Evolutionary conservation across 371 early-diverging fungal genomes (phyloP), one percentile per base, ranked within the genome.

Genomic region (Caulochytrium protostelioides): DNA sequence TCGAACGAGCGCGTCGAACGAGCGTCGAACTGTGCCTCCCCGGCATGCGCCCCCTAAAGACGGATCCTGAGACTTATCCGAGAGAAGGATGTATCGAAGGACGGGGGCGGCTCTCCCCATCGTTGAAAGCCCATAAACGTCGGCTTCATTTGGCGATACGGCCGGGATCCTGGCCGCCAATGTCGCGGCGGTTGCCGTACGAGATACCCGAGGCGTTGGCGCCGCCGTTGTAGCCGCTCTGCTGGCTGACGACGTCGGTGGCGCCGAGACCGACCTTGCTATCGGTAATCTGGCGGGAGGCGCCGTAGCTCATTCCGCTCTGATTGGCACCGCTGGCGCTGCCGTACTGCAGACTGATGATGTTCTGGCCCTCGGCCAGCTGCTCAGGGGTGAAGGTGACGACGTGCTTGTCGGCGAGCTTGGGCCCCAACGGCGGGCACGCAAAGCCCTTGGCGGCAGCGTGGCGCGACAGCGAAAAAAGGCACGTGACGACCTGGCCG

Each of bases 141-240:
- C n/a, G n/a, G n/a, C n/a, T n/a, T n/a, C n/a, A n/a, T n/a, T n/a
- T n/a, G n/a, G n/a, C n/a, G n/a, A n/a, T n/a, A n/a, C n/a, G n/a
- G n/a, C n/a, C n/a, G n/a, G n/a, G n/a, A n/a, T n/a, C n/a, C n/a
- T n/a, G n/a, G n/a, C 58, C 64, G 22, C 50, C 57, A 34, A 64
- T 61, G 22, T 69, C 57, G 19, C 65, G 54, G 25, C 70, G 59
- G 29, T 43, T 45, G 21, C 70, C 70, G 43, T 50, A 59, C 18
- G 45, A 45, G 33, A 56, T 49, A n/a, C 66, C 65, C 13, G 65
- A 55, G 46, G 58, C 63, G 39, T 50, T 67, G 22, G 72, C 66
- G 4, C 66, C 72, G n/a, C 59, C 62, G 24, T 42, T 60, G 37
- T 65, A 66, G 12, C 72, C 67, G 34, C 59, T 62, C 39, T 68